phyloP scores from a whole-genome alignment of 2,329 filamentous ascomycete genomes.

The Aspergillus carbonarius region DNA sequence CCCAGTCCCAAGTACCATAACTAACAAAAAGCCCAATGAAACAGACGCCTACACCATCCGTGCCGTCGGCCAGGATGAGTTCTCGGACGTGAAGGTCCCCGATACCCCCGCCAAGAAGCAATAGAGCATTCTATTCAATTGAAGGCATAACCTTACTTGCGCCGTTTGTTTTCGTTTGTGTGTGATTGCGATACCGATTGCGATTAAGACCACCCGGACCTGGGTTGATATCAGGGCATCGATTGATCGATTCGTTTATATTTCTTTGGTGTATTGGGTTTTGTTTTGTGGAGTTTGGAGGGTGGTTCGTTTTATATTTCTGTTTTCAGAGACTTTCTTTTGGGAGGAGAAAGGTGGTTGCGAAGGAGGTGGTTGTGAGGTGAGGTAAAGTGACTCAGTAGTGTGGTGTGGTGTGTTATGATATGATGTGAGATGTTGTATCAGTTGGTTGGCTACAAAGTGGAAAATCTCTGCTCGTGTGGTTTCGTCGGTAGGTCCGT shows the following conservation, averaged over 20 bases:
- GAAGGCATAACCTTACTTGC: too few relatives aligned
- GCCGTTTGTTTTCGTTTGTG: too few relatives aligned
- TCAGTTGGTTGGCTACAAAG: not conserved
- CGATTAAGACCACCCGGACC: too few relatives aligned
- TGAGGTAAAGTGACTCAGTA: not conserved
- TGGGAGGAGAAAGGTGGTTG: not conserved
- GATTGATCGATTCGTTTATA: not conserved
- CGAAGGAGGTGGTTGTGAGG: not conserved
- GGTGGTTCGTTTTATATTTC: not conserved
- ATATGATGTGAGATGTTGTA: not conserved
- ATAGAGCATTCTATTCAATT: constrained; percentile 10
- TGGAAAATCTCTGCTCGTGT: not conserved
- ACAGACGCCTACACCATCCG: constrained; percentile 70
- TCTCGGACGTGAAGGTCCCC: constrained; percentile 91
- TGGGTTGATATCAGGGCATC: not conserved
- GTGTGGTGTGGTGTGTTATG: not conserved
- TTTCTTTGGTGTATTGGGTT: not conserved
- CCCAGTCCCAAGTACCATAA: not conserved
- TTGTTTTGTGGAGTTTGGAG: not conserved
- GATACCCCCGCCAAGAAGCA: constrained; percentile 57
- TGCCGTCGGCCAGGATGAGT: constrained; percentile 93
- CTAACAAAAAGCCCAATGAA: not conserved
- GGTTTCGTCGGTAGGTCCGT: not conserved
- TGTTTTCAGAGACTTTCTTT: not conserved
- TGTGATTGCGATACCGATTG: too few relatives aligned